These are phyloP conservation scores for Aschersonia sp. DNA, from an alignment of 2,329 filamentous ascomycete species.

Conservation along the genomic window DNA sequence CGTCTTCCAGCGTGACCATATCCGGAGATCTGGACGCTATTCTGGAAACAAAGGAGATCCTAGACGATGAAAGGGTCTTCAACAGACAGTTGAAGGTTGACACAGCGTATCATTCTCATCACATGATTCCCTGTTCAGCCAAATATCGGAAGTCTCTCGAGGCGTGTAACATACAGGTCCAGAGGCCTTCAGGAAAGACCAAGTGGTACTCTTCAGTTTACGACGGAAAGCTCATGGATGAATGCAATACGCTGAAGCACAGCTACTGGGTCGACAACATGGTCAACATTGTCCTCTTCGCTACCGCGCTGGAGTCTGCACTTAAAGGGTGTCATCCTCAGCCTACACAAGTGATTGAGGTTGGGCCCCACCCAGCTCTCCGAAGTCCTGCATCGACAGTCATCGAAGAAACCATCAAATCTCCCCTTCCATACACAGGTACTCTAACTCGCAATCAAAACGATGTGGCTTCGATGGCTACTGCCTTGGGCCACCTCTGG, in stretches of 20 bases:
- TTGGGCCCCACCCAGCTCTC: slow-evolving; percentile 24
- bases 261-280: slow-evolving; percentile 7
- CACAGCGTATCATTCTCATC: slow-evolving; percentile 25
- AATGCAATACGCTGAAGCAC: not conserved
- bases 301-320: slow-evolving; percentile 3
- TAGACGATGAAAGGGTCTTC: slow-evolving; percentile 10
- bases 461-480: not conserved
- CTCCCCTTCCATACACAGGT: not conserved
- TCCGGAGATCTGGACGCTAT: slow-evolving; percentile 18
- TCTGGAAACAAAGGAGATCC: slow-evolving; percentile 7
- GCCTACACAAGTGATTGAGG: slow-evolving; percentile 11
- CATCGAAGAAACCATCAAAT: not conserved
- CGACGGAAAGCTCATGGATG: not conserved
- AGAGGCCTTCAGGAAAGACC: not conserved
- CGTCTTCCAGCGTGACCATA: slow-evolving; percentile 10
- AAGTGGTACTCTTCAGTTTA: not conserved
- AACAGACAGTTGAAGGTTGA: slow-evolving; percentile 18
- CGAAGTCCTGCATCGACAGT: slow-evolving; percentile 22
- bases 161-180: not conserved
- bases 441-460: not conserved
- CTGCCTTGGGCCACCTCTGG: not conserved
- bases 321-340: not conserved
- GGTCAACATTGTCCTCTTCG: slow-evolving; percentile 10
- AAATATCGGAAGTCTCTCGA: slow-evolving; percentile 4
- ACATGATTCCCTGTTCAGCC: slow-evolving; percentile 15